Evolutionary conservation across 352 stramenopile genomes (phyloP), one percentile per base, ranked within the genome.

Genomic region (Globisporangium splendens): DNA sequence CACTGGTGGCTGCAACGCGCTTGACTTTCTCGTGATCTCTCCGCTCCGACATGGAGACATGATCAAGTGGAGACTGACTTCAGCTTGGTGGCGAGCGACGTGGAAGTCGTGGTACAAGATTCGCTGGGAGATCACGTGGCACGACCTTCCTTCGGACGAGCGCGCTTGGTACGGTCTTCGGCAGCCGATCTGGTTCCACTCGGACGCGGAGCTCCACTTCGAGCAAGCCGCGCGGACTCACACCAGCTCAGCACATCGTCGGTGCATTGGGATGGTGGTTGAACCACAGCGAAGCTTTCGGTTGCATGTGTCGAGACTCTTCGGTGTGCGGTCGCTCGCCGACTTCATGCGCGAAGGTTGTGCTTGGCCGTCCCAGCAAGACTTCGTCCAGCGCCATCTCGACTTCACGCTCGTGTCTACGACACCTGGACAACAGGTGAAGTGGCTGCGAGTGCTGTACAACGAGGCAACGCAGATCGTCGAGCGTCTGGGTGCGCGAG

Each of bases 171-270:
- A 63, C 28, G 46, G 49, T 35, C 39, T 56, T 1, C 21, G 18
- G 2, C 51, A 58, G 20, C 56, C 56, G 31, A 57, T 63, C 49
- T 63, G 56, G 56, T 57, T 58, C 28, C 56, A 63, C 43, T 24
- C 39, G 1, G 56, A 63, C 42, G 1, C 56, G 2, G 48, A 63
- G 2, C 44, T 69, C 41, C 53, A 24, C 44, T 51, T 43, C 46
- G 49, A 55, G 28, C n/a, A 43, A 13, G 1, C 8, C 0, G 2
- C 22, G n/a, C 21, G 49, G 5, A 41, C 22, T 21, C 11, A 2
- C 10, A 43, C 49, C 20, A 17, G 1, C 10, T 7, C 1, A 1
- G 49, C 49, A 14, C 49, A 55, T 14, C 28, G 21, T 12, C 49
- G 49, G 3, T 43, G 49, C 43, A 21, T 55, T 22, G 49, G 49